Evolutionary conservation across 805 yeast species (phyloP), one percentile per base, ranked within the genome.

Genomic region (Lipomyces japonicus): DNA sequence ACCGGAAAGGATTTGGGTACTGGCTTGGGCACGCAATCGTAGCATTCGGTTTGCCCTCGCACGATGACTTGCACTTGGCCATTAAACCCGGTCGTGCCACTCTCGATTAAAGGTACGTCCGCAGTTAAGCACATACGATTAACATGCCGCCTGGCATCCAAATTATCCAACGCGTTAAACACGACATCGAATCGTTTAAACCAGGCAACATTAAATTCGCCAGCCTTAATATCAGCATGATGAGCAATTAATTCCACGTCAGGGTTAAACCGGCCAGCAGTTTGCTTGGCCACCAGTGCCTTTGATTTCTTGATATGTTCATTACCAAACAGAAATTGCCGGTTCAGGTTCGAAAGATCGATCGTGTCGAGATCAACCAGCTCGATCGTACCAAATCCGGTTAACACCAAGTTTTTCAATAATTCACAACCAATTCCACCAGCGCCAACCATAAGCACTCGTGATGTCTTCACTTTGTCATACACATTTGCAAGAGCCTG

Each of bases 341-440:
- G 76, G 65, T 93, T 93, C 65, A 93, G 74, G 66, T 93, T 93
- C 48, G 95, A 84, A 28, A 93, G 71, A 57, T 95, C 97, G 60
- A 93, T 87, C 0, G 97, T 93, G 65, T 93, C 99, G 48, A 93
- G 74, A 69, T 93, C 99, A n/a, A 90, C 67, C 62, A 61, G 28
- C 22, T 25, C 14, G 14, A 30, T 38, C 5, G 18, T 30, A 25
- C 93, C 93, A 58, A 83, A 84, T 5, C 93, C 90, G 66, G 86
- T 74, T 55, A 88, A 68, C 3, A 86, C 79, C 43, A 90, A 71
- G 63, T 90, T 84, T 64, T 90, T 90, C 50, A 90, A 71, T 39
- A 90, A 70, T 66, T 90, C 97, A 65, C 96, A 90, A 1, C 97
- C 97, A 57, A 90, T 89, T 4, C 97, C 97, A 26, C 97, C 97